These are phyloP conservation scores for Neoscytalidium dimidiatum DNA, from an alignment of 2,329 filamentous ascomycete genomes.

Conservation along the genomic window DNA sequence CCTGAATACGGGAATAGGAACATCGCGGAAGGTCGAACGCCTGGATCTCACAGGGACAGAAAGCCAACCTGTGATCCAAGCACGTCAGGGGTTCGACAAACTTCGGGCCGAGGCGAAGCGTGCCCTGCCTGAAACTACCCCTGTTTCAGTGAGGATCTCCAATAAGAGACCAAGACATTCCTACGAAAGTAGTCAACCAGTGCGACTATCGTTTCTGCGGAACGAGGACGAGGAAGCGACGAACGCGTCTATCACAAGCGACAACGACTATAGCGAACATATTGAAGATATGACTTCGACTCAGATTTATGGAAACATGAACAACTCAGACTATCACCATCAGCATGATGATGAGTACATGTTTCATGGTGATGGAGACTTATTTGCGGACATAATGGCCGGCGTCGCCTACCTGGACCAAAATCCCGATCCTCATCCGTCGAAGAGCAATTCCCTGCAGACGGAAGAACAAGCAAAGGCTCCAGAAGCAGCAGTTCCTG, in stretches of 20 bases:
- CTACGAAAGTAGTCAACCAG: constrained; percentile 9
- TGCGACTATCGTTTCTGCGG: constrained; percentile 12
- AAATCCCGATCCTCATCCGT: not conserved
- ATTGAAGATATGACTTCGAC: not conserved
- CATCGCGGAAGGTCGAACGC: constrained; percentile 12
- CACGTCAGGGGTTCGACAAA: constrained; percentile 13
- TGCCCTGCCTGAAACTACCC: constrained; percentile 11
- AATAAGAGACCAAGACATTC: constrained; percentile 16
- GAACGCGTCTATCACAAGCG: not conserved
- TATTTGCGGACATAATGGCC: constrained; percentile 13
- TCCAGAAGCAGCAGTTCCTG: not conserved
- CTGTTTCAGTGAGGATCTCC: constrained; percentile 13
- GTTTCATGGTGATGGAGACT: constrained; percentile 1
- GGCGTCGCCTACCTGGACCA: constrained; percentile 10
- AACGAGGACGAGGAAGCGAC: not conserved
- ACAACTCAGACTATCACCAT: not conserved
- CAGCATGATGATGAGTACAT: constrained; percentile 1
- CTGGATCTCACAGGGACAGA: constrained; percentile 13
- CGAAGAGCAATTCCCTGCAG: not conserved
- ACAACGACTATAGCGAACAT: not conserved
- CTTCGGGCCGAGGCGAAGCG: constrained; percentile 14
- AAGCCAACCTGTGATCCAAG: constrained; percentile 12
- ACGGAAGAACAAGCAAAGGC: not conserved
- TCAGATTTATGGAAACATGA: not conserved
- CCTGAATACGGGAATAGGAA: not conserved